Base-by-base conservation (phyloP, 805 yeast genomes). In the Blastobotrys peoriensis region DNA sequence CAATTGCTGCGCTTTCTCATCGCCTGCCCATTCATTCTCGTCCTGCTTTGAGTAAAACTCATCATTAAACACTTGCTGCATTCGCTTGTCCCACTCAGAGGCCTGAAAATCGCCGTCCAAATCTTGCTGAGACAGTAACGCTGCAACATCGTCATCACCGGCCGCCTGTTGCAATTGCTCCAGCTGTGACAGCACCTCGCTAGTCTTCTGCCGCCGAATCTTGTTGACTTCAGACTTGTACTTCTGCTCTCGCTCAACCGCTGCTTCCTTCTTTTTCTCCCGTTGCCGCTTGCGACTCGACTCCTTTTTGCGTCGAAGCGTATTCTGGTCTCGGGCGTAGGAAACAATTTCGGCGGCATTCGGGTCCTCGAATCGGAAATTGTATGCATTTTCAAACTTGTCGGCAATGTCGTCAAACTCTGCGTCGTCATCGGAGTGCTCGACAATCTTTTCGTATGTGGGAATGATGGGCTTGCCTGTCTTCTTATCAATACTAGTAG, bases 381-480 rank as follows among this genome's bases (percentile, higher is more conserved):
- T 93, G 67, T 89, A 91, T 0, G 95, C 96, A 51, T 79, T 79
- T 64, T 93, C 98, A 57, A 86, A 88, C 57, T 78, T 70, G 56
- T 93, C 98, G 4, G 84, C 96, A 2, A 94, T 93, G 36, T 86
- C 85, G 40, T 91, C 97, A 58, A 89, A 89, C 44, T 85, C 93
- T 39, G 83, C 91, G 55, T 87, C 94, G 47, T 81, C 87, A 42
- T 68, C 73, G 45, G 77, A 86, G 4, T 64, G 71, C 10, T 73
- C 76, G 13, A 71, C 65, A 27, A 62, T 54, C 15, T 65, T 62
- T 3, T 48, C 47, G 44, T 65, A 65, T 2, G 62, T 48, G 1
- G 67, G 67, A 1, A 53, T 49, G 3, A 38, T 10, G 17, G 50
- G 49, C 64, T 68, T 56, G 71, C 84, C 56, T 27, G 79, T 68